Conservation (phyloP, 73 alveolate genomes). For the Tetrahymena elliotti region DNA sequence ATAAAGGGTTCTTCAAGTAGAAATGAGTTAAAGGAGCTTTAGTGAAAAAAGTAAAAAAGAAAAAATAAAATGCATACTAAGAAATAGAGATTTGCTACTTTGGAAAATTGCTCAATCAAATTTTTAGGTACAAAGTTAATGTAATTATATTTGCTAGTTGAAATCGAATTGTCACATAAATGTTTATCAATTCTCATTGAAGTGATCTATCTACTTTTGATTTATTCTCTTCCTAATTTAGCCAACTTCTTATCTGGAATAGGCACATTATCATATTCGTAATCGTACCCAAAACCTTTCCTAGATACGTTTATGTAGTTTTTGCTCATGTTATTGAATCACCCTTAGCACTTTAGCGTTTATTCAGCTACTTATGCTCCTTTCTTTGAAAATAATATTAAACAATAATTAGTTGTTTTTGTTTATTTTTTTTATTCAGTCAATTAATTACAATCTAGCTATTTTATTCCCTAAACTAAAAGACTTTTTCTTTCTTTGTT, state of each 20-base stretch:
- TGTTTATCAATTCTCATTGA: slow-evolving; percentile 27
- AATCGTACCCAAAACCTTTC: slow-evolving; percentile 1
- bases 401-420: neutral
- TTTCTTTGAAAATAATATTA: neutral
- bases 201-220: slow-evolving; percentile 35
- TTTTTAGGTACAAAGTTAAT: slow-evolving; percentile 67
- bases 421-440: neutral
- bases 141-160: slow-evolving; percentile 59
- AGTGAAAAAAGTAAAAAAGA: neutral
- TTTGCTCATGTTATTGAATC: neutral
- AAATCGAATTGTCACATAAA: slow-evolving; percentile 39
- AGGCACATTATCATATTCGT: slow-evolving; percentile 15
- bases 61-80: slow-evolving; percentile 18
- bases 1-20: slow-evolving; percentile 43
- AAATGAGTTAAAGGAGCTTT: neutral
- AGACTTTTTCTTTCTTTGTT: neutral
- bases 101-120: slow-evolving; percentile 72
- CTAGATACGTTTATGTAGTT: neutral
- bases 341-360: neutral
- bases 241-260: neutral
- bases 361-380: neutral
- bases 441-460: neutral
- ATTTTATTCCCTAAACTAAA: neutral
- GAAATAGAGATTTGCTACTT: slow-evolving; percentile 88
- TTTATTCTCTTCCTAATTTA: slow-evolving; percentile 7